phyloP scores from a whole-genome alignment of 768 basidiomycete species.

The Lyophyllum decastes region DNA sequence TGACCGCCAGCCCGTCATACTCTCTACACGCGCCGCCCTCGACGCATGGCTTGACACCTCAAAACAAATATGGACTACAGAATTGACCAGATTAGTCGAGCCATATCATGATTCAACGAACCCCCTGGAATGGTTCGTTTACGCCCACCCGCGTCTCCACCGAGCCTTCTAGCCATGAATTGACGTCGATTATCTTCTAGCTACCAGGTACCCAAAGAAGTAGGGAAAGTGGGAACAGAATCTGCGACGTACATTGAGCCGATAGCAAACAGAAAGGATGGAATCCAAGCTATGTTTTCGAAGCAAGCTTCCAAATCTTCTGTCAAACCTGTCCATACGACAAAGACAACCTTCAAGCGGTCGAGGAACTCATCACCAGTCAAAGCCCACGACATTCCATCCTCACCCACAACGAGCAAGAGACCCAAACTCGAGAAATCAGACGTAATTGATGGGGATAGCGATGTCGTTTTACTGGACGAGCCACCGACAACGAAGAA shows the following conservation, averaged over 20 bases:
- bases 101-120: constrained; percentile 53
- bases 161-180: background rate
- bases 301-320: constrained; percentile 44
- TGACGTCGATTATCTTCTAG: constrained; percentile 35
- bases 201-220: constrained; percentile 87
- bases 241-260: constrained; percentile 84
- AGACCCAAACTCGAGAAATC: background rate
- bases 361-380: background rate
- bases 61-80: constrained; percentile 60
- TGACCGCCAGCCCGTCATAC: constrained; percentile 84
- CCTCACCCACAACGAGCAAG: background rate
- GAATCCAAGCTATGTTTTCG: constrained; percentile 81
- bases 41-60: constrained; percentile 81
- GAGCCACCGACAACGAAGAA: background rate
- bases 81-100: constrained; percentile 58
- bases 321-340: background rate
- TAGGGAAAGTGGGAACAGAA: constrained; percentile 88
- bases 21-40: constrained; percentile 62
- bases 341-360: constrained; percentile 8
- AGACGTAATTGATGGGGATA: background rate
- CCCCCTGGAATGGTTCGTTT: constrained; percentile 67
- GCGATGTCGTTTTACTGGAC: background rate
- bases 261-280: constrained; percentile 76
- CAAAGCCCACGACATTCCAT: background rate
- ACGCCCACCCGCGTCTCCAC: background rate